phyloP scores from a whole-genome alignment of 2,329 filamentous ascomycete species.

The Oidium heveae region DNA sequence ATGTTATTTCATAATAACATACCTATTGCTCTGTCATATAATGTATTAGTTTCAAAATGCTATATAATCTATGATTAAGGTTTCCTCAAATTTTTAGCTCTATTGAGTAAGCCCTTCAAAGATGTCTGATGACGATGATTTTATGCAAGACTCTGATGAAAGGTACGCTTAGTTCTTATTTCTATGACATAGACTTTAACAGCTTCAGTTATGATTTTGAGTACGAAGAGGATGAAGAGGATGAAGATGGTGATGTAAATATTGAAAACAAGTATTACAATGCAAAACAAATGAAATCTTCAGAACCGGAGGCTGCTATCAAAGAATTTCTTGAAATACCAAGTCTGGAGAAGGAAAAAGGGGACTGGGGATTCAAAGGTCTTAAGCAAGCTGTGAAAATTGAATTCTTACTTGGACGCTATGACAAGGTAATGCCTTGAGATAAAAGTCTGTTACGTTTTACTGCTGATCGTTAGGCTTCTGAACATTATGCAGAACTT shows the following conservation, averaged over 20 bases:
- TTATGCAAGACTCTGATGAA: slow-evolving; percentile 82
- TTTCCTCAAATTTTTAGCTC: no score
- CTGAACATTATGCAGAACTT: slow-evolving; percentile 80
- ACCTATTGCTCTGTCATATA: no score
- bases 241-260: slow-evolving; percentile 68
- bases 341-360: slow-evolving; percentile 65
- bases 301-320: slow-evolving; percentile 69
- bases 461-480: slow-evolving; percentile 29
- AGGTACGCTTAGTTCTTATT: slow-evolving; percentile 27
- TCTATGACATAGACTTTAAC: slow-evolving; percentile 5
- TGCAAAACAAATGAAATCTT: slow-evolving; percentile 82
- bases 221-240: slow-evolving; percentile 62
- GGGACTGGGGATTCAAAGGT: slow-evolving; percentile 97
- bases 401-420: slow-evolving; percentile 78
- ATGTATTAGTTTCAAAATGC: no score
- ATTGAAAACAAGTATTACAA: slow-evolving; percentile 99
- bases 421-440: slow-evolving; percentile 37
- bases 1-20: no score
- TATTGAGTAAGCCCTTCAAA: not conserved
- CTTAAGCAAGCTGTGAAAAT: slow-evolving; percentile 95
- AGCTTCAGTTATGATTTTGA: slow-evolving; percentile 65
- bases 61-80: no score
- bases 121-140: slow-evolving; percentile 29
- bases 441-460: not conserved
- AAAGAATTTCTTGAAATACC: slow-evolving; percentile 81